A percentile compares a stretch with the other conserved stretches of the same genome.
Conservation (phyloP, 495 filamentous ascomycete species). For the Penicillium tannophilum region DNA sequence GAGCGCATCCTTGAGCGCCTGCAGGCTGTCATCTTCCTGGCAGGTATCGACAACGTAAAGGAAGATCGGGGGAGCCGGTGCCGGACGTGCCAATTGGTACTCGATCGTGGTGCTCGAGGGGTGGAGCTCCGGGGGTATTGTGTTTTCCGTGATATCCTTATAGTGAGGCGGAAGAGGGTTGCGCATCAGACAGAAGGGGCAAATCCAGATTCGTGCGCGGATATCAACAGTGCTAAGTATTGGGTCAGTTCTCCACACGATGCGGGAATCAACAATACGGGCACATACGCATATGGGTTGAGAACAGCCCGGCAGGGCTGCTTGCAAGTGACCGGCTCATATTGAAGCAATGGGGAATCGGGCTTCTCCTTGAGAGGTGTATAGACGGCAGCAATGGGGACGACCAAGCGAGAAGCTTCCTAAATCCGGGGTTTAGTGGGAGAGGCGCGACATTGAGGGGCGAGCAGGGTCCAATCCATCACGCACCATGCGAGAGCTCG, state of each 20-base stretch:
- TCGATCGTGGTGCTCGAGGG: constrained; percentile 95
- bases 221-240: constrained; percentile 83
- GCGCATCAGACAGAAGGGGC: constrained; percentile 94
- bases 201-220: constrained; percentile 95
- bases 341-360: constrained; percentile 86
- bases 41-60: constrained; percentile 98
- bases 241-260: constrained; percentile 24
- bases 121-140: constrained; percentile 94
- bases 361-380: constrained; percentile 96
- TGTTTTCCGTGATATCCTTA: constrained; percentile 95
- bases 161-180: constrained; percentile 97
- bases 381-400: constrained; percentile 95
- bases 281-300: constrained; percentile 88
- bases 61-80: constrained; percentile 93
- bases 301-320: constrained; percentile 92
- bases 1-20: constrained; percentile 92
- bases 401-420: constrained; percentile 97
- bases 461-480: constrained; percentile 5
- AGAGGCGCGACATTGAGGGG: constrained; percentile 18
- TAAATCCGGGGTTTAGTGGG: constrained; percentile 41
- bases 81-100: constrained; percentile 90
- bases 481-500: constrained; percentile 92
- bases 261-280: constrained; percentile 6
- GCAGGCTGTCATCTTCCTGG: constrained; percentile 96
- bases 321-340: constrained; percentile 98